Percentiles rank a stretch among this genome's conserved stretches.
These are phyloP conservation scores for Gossypium ekmanianum DNA, from an alignment of 345 rosid genomes.

Conservation along the genomic window DNA sequence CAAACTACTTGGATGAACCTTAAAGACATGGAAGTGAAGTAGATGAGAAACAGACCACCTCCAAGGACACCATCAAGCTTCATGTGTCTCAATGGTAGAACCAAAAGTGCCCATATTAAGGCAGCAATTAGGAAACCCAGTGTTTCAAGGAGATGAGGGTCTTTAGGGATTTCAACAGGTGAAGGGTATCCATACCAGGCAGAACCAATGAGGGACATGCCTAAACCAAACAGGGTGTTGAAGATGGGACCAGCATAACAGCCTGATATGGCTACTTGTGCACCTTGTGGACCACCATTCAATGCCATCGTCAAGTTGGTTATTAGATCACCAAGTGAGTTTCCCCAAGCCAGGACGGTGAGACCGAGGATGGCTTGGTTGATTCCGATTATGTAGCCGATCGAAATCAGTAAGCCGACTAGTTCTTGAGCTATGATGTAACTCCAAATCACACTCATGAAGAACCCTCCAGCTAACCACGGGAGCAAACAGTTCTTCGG, in stretches of 20 bases:
- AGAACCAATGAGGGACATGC: constrained; percentile 58
- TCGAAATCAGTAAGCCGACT: constrained; percentile 63
- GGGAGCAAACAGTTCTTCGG: constrained; percentile 55
- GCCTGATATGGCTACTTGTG: constrained; percentile 75
- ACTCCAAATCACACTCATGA: constrained; percentile 88
- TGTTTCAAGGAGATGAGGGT: constrained; percentile 64
- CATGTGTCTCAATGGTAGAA: constrained; percentile 64
- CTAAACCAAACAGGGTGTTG: constrained; percentile 71
- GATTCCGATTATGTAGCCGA: constrained; percentile 57
- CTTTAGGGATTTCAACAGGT: constrained; percentile 41
- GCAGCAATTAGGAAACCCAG: constrained; percentile 61
- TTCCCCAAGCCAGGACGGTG: constrained; percentile 95
- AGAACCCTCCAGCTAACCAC: constrained; percentile 86
- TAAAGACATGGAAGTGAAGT: constrained; percentile 51
- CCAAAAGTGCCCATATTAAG: constrained; percentile 72
- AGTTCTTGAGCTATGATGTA: constrained; percentile 79
- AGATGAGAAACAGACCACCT: constrained; percentile 60
- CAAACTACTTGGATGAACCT: constrained; percentile 44
- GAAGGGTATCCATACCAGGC: constrained; percentile 56
- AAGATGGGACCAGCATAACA: constrained; percentile 91
- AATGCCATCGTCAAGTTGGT: constrained; percentile 68
- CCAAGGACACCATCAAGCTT: constrained; percentile 65
- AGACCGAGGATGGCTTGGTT: constrained; percentile 74
- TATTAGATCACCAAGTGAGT: constrained; percentile 78
- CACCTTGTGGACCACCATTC: constrained; percentile 65